Base-by-base conservation (phyloP, 2,329 filamentous ascomycete genomes). In the Diaporthe citri region DNA sequence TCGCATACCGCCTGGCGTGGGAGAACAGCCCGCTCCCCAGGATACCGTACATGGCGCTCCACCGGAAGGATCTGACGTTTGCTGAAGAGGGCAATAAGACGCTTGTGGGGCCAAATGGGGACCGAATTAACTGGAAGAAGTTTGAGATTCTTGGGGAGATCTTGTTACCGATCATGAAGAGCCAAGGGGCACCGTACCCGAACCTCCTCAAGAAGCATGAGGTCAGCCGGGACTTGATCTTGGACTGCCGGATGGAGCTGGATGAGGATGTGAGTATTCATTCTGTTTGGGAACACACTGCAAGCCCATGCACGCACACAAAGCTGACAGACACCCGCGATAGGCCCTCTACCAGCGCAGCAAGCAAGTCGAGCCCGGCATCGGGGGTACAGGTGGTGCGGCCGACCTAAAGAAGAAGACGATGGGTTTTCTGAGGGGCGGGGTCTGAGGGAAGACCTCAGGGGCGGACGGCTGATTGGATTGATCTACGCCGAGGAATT, bases 81-180 rank as follows among this genome's bases (percentile, higher is more conserved):
- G 96, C 97, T 0, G 95, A 97, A 81, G 94, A 98, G 84, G 97
- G 96, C 46, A 98, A 97, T 83, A 91, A 91, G 80, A 98, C 97
- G 0, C 96, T 98, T 82, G 87, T 98, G 2, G 95, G 94, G 10
- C 88, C 90, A 2, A 89, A 91, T 76, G 91, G 88, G 77, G 91
- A 95, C 77, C 89, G 94, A 70, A 94, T 99, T 82, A 98, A 98
- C 82, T 99, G 97, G 97, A 95, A 93, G 84, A 99, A 99, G 82
- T 99, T 98, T 80, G 96, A 98, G 83, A 93, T 99, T 43, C 92
- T 98, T 84, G 96, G 96, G 9, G 96, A 98, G 79, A 94, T 98
- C 7, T 90, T 98, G 71, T 88, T 98, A 75, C 93, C 95, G 2
- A 92, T 99, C 72, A 97, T 98, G 90, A 93, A 93, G 84, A 98